Percentiles rank a stretch among this genome's conserved stretches.
These are phyloP conservation scores for Hawksworthiomyces lignivorus DNA, from an alignment of 2,329 filamentous ascomycete species.

Conservation along the genomic window DNA sequence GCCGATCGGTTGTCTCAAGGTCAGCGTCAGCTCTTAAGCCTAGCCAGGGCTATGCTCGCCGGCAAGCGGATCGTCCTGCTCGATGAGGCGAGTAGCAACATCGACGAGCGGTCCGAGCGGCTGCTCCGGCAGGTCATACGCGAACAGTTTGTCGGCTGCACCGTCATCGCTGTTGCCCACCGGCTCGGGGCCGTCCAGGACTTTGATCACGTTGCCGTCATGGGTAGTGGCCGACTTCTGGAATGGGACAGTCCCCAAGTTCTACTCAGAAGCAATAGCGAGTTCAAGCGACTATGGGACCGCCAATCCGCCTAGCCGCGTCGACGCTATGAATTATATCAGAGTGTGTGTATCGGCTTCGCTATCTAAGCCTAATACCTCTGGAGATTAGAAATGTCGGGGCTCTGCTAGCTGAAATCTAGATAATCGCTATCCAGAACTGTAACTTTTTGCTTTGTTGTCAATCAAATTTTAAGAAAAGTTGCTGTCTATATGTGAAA, in stretches of 20 bases:
- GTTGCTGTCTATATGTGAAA: no score
- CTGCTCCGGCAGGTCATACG: slow-evolving; percentile 95
- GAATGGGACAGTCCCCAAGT: slow-evolving; percentile 36
- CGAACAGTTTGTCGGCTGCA: slow-evolving; percentile 71
- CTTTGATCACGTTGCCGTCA: slow-evolving; percentile 50
- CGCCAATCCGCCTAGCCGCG: no score
- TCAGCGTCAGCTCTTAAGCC: slow-evolving; percentile 85
- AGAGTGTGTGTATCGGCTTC: no score
- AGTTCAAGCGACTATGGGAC: no score
- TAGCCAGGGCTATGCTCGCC: slow-evolving; percentile 87
- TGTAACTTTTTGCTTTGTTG: no score
- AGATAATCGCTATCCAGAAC: no score
- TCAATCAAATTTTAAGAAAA: no score
- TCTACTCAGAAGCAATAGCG: no score
- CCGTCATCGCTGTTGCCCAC: slow-evolving; percentile 93
- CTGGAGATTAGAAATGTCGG: no score
- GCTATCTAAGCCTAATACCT: no score
- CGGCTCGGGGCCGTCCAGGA: slow-evolving; percentile 77
- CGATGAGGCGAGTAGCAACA: slow-evolving; percentile 95
- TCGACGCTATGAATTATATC: no score
- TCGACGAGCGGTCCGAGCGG: slow-evolving; percentile 88
- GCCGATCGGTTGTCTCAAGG: slow-evolving; percentile 65
- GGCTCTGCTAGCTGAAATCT: no score
- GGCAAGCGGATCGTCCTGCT: slow-evolving; percentile 86
- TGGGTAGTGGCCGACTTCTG: slow-evolving; percentile 55